Evolutionary conservation across 441 rosid species (phyloP).

Genomic region (Adansonia rubrostipa): DNA sequence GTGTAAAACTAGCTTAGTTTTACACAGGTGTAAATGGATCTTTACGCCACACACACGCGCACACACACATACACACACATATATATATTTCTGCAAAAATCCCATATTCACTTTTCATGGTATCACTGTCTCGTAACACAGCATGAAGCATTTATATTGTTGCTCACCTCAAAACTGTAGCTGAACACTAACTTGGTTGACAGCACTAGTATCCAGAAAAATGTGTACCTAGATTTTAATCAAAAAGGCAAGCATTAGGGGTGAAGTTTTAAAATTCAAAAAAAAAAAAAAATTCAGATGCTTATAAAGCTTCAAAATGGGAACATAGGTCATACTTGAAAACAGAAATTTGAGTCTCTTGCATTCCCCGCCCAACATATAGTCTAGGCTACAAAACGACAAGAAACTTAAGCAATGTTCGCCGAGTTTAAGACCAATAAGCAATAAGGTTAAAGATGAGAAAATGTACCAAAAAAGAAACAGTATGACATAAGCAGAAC

Average conservation of each 20-base stretch:
- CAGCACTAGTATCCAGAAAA: slow-evolving; percentile 89
- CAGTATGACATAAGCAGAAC: background rate
- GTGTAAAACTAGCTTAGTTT: too few relatives aligned
- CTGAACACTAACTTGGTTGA: slow-evolving; percentile 77
- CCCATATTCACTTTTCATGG: background rate
- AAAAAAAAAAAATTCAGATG: slow-evolving; percentile 20
- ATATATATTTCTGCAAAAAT: background rate
- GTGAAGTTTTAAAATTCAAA: background rate
- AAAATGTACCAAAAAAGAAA: background rate
- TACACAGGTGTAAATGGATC: too few relatives aligned
- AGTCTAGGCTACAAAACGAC: slow-evolving; percentile 71
- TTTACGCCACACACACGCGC: too few relatives aligned
- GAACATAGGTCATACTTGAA: slow-evolving; percentile 66
- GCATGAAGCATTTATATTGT: slow-evolving; percentile 19
- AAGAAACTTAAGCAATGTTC: slow-evolving; percentile 27
- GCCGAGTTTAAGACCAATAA: slow-evolving; percentile 23
- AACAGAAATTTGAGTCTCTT: slow-evolving; percentile 89
- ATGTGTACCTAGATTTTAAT: slow-evolving; percentile 61
- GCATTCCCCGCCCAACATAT: slow-evolving; percentile 95
- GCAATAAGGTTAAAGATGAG: slow-evolving; percentile 5
- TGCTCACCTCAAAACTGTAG: slow-evolving; percentile 86
- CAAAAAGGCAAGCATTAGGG: slow-evolving; percentile 17
- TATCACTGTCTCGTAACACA: background rate
- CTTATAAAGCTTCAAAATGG: slow-evolving; percentile 27
- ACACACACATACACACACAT: too few relatives aligned